Conservation (phyloP, 179 eudicot species). For the Sideroxylon spinosum region DNA sequence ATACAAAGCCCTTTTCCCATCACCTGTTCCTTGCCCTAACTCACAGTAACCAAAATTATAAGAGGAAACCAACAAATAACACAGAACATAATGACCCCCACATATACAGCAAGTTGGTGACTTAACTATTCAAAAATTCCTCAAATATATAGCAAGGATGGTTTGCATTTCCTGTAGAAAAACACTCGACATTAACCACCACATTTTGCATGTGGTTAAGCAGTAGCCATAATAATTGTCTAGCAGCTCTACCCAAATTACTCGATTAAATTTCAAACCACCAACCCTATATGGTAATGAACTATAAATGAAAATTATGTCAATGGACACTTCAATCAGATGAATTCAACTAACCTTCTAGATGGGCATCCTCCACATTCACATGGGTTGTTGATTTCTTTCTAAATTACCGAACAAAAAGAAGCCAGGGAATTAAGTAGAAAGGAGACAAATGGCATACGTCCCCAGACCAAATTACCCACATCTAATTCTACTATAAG, state of each 20-base stretch:
- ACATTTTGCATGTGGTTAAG: background rate
- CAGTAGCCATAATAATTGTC: background rate
- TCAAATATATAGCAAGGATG: no score
- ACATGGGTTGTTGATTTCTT: background rate
- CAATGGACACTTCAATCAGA: background rate
- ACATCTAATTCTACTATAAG: background rate
- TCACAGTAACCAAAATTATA: conserved; percentile 20
- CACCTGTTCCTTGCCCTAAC: conserved; percentile 59
- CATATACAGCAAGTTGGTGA: background rate
- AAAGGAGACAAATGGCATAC: background rate
- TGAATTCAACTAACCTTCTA: background rate
- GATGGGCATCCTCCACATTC: background rate
- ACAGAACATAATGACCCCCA: background rate
- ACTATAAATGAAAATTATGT: background rate
- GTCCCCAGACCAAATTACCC: background rate
- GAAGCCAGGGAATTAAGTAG: background rate
- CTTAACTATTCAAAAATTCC: background rate
- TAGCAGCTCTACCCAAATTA: background rate
- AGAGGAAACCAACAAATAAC: conserved; percentile 6
- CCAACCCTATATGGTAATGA: background rate
- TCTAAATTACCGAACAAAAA: background rate
- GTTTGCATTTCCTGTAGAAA: no score
- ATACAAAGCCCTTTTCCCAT: conserved; percentile 70
- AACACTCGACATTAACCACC: background rate
- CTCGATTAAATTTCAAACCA: background rate